Base-by-base conservation (phyloP, 768 basidiomycete species). In the Chiua virens region DNA sequence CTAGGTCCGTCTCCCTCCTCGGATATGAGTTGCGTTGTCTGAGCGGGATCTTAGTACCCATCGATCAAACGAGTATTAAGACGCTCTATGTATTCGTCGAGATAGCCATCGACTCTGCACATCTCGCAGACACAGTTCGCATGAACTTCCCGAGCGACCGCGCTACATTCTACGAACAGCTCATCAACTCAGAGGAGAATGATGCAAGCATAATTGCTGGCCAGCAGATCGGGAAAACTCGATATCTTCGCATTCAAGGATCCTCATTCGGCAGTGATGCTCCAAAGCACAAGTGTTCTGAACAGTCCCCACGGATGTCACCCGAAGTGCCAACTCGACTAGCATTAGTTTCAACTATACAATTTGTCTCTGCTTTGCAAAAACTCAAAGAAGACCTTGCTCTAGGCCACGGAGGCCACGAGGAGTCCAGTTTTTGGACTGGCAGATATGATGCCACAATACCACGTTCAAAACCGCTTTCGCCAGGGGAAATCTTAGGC, bases 1-100 rank as follows among this genome's bases (percentile, higher is more conserved):
- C 81, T 99, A 42, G 92, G 95, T 97, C 53, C 53, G 84, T 41
- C 23, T 23, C 37, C 49, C 41, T 34, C 27, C 36, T 8, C n/a
- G 21, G 23, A 52, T 41, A 20, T 38, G 35, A 23, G 25, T 4
- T 46, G 43, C 32, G 23, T 53, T 48, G 22, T 54, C 49, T 57
- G 36, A 55, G 13, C 35, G 14, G 23, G 14, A 17, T 50, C 42
- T 4, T 54, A 97, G 97, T 99, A 7, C 97, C 97, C 0, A 92
- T 98, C 70, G 91, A 95, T 61, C 87, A 92, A 57, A 98, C 94
- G 0, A 80, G 81, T 4, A 88, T 98, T 66, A 97, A 92, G 64
- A 98, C 96, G 0, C 84, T 99, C 18, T 99, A 99, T 64, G 81
- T 99, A 49, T 99, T 99, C 62, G 97, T 99, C 22, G 97, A 99